Conservation (phyloP, 805 yeast genomes). For the Yarrowia phangngaensis region DNA sequence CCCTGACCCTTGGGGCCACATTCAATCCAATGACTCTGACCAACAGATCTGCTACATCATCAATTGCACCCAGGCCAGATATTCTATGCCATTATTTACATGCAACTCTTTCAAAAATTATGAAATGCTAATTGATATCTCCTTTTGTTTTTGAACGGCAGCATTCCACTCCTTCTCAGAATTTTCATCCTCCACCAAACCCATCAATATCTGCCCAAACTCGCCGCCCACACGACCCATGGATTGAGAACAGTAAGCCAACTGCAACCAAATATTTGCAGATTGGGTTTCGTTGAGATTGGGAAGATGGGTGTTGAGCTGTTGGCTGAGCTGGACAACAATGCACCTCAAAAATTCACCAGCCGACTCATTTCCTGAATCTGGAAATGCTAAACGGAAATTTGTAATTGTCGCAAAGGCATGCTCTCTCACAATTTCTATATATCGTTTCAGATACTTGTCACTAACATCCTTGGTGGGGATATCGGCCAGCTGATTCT, state of each 20-base stretch:
- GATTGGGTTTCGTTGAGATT: slow-evolving; percentile 35
- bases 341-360: slow-evolving; percentile 30
- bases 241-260: slow-evolving; percentile 85
- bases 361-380: slow-evolving; percentile 34
- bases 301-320: slow-evolving; percentile 34
- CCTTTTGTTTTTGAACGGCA: slow-evolving; percentile 47
- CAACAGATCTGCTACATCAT: too few relatives aligned
- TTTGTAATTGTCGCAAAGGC: slow-evolving; percentile 69
- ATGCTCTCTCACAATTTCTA: slow-evolving; percentile 82
- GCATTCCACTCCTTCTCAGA: slow-evolving; percentile 45
- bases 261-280: slow-evolving; percentile 72
- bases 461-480: slow-evolving; percentile 36
- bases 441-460: slow-evolving; percentile 67
- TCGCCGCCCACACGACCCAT: slow-evolving; percentile 67
- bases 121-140: slow-evolving; percentile 31
- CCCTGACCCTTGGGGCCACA: too few relatives aligned
- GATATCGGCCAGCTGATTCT: slow-evolving; percentile 48
- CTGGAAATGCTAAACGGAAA: slow-evolving; percentile 59
- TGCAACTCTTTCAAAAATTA: too few relatives aligned
- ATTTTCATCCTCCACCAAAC: slow-evolving; percentile 32
- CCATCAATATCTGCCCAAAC: slow-evolving; percentile 48
- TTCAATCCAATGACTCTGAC: too few relatives aligned
- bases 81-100: too few relatives aligned
- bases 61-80: too few relatives aligned
- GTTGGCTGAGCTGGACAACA: slow-evolving; percentile 32